Percentiles rank a stretch among this genome's conserved stretches.
Conservation (phyloP, 164 flowering plant species). For the Vitis rupestris region DNA sequence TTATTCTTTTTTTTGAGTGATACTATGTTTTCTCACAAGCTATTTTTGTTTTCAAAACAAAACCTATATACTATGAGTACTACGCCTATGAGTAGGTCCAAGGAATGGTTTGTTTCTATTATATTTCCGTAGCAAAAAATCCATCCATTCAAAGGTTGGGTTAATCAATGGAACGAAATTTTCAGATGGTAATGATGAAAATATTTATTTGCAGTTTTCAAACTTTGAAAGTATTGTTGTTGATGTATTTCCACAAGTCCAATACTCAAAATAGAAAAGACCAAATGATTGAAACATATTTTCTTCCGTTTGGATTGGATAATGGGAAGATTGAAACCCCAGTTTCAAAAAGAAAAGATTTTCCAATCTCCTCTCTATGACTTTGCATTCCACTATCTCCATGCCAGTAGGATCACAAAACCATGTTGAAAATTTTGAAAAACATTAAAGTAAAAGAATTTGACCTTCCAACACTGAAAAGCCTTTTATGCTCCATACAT, state of each 20-base stretch:
- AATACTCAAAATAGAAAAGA: background rate
- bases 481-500: conserved; percentile 29
- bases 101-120: too few relatives aligned
- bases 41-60: too few relatives aligned
- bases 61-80: too few relatives aligned
- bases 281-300: background rate
- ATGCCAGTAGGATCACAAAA: conserved; percentile 15
- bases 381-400: conserved; percentile 9
- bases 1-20: too few relatives aligned
- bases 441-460: conserved; percentile 20
- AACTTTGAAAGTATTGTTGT: background rate
- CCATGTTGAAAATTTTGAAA: conserved; percentile 6
- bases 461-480: conserved; percentile 30
- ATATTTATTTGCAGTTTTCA: background rate
- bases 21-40: too few relatives aligned
- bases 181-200: background rate
- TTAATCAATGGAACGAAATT: too few relatives aligned
- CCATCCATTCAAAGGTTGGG: too few relatives aligned
- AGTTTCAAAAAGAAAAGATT: conserved; percentile 14
- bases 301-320: conserved; percentile 1
- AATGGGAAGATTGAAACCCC: conserved; percentile 12
- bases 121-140: too few relatives aligned
- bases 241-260: background rate
- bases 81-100: too few relatives aligned
- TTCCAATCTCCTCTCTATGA: conserved; percentile 13